A percentile compares a stretch with the other conserved stretches of the same genome.
phyloP scores from a whole-genome alignment of 192 early-diverging fungal species.

The Mortierella alpina region DNA sequence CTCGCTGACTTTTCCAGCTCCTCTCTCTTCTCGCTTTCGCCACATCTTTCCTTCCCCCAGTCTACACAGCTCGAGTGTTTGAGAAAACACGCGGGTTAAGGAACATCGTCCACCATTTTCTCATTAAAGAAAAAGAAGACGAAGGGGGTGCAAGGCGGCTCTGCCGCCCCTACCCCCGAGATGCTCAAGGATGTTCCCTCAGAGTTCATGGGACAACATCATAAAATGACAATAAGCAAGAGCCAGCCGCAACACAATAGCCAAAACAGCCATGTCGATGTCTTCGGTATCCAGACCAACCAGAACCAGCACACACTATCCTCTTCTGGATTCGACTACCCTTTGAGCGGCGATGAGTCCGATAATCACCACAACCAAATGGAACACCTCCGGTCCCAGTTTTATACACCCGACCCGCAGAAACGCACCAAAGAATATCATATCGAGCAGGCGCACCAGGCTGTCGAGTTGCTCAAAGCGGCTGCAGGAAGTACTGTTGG shows the following conservation, averaged over 20 bases:
- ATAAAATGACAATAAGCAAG: constrained; percentile 32
- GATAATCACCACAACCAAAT: constrained; percentile 31
- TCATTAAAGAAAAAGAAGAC: constrained; percentile 38
- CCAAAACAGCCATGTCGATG: background rate
- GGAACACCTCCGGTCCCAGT: constrained; percentile 43
- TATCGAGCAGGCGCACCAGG: constrained; percentile 60
- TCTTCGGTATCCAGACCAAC: constrained; percentile 3
- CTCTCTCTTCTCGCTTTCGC: background rate
- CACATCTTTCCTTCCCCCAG: background rate
- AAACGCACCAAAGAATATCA: constrained; percentile 55
- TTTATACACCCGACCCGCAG: constrained; percentile 39
- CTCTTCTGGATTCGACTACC: constrained; percentile 18
- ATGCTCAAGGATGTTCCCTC: constrained; percentile 17
- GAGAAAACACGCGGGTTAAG: constrained; percentile 9
- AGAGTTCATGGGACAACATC: constrained; percentile 40
- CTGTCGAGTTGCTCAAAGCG: constrained; percentile 57
- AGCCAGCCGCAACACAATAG: constrained; percentile 7
- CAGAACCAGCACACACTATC: constrained; percentile 1
- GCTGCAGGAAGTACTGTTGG: constrained; percentile 32
- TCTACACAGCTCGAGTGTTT: constrained; percentile 7
- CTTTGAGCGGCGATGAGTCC: constrained; percentile 45
- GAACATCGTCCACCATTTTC: constrained; percentile 15
- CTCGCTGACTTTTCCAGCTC: background rate
- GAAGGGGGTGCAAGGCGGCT: constrained; percentile 20
- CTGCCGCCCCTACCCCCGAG: background rate